Evolutionary conservation across 2,329 filamentous ascomycete species (phyloP), one percentile per base, ranked within the genome.

Genomic region (Zymoseptoria brevis): DNA sequence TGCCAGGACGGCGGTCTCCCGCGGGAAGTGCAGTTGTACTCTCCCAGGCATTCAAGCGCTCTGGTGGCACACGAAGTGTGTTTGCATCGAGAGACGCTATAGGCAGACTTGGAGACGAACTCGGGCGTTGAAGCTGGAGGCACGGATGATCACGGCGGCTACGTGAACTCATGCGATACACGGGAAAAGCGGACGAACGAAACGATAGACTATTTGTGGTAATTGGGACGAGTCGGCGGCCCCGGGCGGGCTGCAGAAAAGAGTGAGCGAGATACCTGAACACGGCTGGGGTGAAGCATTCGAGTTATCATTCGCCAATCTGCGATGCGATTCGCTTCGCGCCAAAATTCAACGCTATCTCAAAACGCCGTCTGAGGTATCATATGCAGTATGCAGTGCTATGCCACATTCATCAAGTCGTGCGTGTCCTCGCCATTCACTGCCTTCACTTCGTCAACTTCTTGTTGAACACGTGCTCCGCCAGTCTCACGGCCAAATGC

Each of bases 401-500:
- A 45, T 45, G 35, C 35, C 35, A 45, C 35, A n/a, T 45, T 45
- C 35, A 45, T 45, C 35, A 45, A 45, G 35, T 45, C 35, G 35
- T 45, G 35, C 35, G 11, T 41, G 16, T 45, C 11, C 16, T 16
- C 35, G 13, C 35, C 35, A n/a, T n/a, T 41, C 35, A 45, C 35
- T 29, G 26, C 35, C 16, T n/a, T 45, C 35, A 45, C 35, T n/a
- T 45, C 2, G 35, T n/a, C 35, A n/a, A 16, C 35, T 45, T 45
- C 35, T 45, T 45, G 35, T 45, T 59, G 55, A 62, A 29, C 7
- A 62, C 26, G 19, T 61, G 26, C 7, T 60, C 58, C 11, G 68
- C 62, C 5, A 51, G 48, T 60, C 58, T 48, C 1, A 71, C 65
- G 13, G 63, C 66, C 19, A 71, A 53, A 60, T 72, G 69, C 56